Conservation (phyloP, 345 rosid genomes). For the Microcos paniculata region DNA sequence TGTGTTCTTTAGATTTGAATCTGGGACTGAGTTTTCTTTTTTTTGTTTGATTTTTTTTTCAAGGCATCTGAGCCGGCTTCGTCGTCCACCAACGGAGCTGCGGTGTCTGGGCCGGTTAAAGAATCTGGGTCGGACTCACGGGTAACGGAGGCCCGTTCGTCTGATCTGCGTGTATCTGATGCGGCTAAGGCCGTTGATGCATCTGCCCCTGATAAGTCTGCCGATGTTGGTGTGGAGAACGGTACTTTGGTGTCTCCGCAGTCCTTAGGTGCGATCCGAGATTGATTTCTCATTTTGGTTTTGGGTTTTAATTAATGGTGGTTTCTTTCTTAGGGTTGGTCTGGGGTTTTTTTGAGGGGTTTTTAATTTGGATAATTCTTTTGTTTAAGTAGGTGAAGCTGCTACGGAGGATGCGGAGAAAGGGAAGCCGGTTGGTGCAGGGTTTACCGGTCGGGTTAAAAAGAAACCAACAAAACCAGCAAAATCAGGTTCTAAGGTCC, state of each 20-base stretch:
- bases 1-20: conserved; percentile 16
- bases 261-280: conserved; percentile 45
- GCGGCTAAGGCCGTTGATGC: conserved; percentile 39
- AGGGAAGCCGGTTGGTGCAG: conserved; percentile 28
- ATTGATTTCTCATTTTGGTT: conserved; percentile 35
- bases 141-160: conserved; percentile 57
- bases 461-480: conserved; percentile 35
- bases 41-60: conserved; percentile 17
- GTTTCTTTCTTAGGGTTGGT: conserved; percentile 4
- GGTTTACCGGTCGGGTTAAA: conserved; percentile 35
- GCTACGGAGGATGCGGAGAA: conserved; percentile 40
- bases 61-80: conserved; percentile 60
- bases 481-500: conserved; percentile 36
- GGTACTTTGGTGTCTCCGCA: conserved; percentile 50
- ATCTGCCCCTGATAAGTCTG: conserved; percentile 39
- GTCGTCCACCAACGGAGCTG: conserved; percentile 49
- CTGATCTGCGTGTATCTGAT: conserved; percentile 59
- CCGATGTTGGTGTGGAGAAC: conserved; percentile 46
- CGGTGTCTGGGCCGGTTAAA: conserved; percentile 28
- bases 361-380: neutral
- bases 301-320: neutral
- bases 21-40: conserved; percentile 23
- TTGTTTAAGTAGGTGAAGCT: conserved; percentile 42
- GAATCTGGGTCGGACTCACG: conserved; percentile 55
- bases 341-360: conserved; percentile 5